phyloP scores from a whole-genome alignment of 495 filamentous ascomycete genomes.

The Daldinia caldariorum region DNA sequence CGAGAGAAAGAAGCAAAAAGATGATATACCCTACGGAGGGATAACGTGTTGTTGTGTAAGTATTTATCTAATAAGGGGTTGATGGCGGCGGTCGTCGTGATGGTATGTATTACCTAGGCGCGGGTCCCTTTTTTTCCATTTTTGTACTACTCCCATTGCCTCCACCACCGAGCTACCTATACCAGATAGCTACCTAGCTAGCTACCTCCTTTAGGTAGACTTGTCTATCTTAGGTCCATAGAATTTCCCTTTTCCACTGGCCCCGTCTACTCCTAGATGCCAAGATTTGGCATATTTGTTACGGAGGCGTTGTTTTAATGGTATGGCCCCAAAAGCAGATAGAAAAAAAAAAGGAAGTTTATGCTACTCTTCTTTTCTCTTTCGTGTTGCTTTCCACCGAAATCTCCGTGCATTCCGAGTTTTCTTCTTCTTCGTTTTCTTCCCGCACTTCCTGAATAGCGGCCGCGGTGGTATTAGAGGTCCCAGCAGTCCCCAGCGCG shows the following conservation, averaged over 20 bases:
- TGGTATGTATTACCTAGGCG: conserved; percentile 7
- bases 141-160: conserved; percentile 16
- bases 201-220: too few species aligned
- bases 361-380: background rate
- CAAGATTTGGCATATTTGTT: conserved; percentile 2
- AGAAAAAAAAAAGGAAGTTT: background rate
- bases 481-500: too few species aligned
- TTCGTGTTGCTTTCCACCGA: background rate
- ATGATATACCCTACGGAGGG: conserved; percentile 10
- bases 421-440: background rate
- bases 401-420: background rate
- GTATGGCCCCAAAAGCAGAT: conserved; percentile 9
- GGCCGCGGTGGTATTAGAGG: background rate
- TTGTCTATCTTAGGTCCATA: conserved; percentile 10
- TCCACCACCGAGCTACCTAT: conserved; percentile 6
- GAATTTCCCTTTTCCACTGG: background rate
- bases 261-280: background rate
- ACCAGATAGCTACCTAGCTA: background rate
- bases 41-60: conserved; percentile 30
- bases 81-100: background rate
- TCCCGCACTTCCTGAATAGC: background rate
- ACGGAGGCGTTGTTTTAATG: background rate
- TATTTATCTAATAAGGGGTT: conserved; percentile 38
- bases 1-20: background rate
- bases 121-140: conserved; percentile 2